Conservation (phyloP, 2,329 filamentous ascomycete genomes). For the Hypoxylon sp. region DNA sequence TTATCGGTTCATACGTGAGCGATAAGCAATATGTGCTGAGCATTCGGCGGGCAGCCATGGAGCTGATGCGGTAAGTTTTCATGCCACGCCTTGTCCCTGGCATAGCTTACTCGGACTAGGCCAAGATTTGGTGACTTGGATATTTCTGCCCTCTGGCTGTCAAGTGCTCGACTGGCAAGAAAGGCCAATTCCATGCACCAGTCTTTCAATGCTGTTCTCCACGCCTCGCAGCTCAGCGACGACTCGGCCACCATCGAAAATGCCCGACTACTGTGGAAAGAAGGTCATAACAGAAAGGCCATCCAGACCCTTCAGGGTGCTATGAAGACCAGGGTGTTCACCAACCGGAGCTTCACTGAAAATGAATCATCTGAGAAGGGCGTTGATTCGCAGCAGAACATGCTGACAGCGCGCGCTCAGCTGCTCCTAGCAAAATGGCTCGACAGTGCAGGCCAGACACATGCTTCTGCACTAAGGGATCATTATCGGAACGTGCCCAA, state of each 20-base stretch:
- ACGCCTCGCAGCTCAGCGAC: slow-evolving; percentile 84
- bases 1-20: slow-evolving; percentile 85
- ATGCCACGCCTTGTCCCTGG: slow-evolving; percentile 37
- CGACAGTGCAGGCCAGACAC: slow-evolving; percentile 91
- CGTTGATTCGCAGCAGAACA: slow-evolving; percentile 60
- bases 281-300: slow-evolving; percentile 91
- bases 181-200: slow-evolving; percentile 85
- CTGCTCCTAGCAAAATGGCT: slow-evolving; percentile 96
- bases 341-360: slow-evolving; percentile 52
- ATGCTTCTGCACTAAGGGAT: slow-evolving; percentile 77
- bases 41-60: slow-evolving; percentile 86
- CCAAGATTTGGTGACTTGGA: slow-evolving; percentile 73
- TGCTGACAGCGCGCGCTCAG: slow-evolving; percentile 79
- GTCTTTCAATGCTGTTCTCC: slow-evolving; percentile 92
- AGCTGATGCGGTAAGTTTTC: slow-evolving; percentile 69
- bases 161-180: slow-evolving; percentile 82
- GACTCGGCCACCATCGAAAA: slow-evolving; percentile 93
- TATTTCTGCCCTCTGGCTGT: slow-evolving; percentile 84
- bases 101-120: slow-evolving; percentile 47
- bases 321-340: slow-evolving; percentile 82
- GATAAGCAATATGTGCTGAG: slow-evolving; percentile 96
- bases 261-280: slow-evolving; percentile 89
- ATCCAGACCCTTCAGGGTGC: slow-evolving; percentile 90
- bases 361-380: slow-evolving; percentile 51
- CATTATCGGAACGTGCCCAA: slow-evolving; percentile 86